Conservation (phyloP, 164 flowering plant genomes). For the Pachysandra terminalis region DNA sequence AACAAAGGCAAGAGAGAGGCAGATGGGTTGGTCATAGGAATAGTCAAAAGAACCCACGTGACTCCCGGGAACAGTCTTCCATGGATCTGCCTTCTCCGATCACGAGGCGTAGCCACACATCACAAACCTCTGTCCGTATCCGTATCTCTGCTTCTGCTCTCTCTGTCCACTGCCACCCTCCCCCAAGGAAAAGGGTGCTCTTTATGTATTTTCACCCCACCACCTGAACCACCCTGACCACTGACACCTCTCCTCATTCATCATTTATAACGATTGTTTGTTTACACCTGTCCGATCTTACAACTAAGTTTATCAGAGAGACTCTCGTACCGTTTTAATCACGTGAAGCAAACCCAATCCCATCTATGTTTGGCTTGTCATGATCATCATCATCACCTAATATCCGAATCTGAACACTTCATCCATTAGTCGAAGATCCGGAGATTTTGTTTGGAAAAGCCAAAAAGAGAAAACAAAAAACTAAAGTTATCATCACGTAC, state of each 20-base stretch:
- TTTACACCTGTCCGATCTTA: no score
- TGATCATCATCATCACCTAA: neutral
- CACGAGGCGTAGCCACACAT: constrained; percentile 53
- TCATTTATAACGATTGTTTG: no score
- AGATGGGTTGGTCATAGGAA: constrained; percentile 42
- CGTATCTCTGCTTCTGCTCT: constrained; percentile 35
- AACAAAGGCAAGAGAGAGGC: constrained; percentile 12
- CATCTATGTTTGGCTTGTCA: no score
- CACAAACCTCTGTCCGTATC: constrained; percentile 50
- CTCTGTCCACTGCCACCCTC: constrained; percentile 18
- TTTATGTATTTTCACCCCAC: neutral
- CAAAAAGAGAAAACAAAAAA: neutral
- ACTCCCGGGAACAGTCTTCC: constrained; percentile 90
- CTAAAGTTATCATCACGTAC: constrained; percentile 11
- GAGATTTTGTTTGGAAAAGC: constrained; percentile 8
- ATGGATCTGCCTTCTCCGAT: constrained; percentile 78
- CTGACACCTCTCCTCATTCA: no score
- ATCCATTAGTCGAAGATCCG: constrained; percentile 10
- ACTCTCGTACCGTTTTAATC: neutral
- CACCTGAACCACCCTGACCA: no score
- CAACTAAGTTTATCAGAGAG: neutral
- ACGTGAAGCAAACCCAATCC: neutral
- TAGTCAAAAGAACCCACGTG: constrained; percentile 95
- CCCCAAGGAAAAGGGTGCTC: neutral
- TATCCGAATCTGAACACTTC: constrained; percentile 1